Base-by-base conservation (phyloP, 495 filamentous ascomycete species). In the Tricharina praecox region DNA sequence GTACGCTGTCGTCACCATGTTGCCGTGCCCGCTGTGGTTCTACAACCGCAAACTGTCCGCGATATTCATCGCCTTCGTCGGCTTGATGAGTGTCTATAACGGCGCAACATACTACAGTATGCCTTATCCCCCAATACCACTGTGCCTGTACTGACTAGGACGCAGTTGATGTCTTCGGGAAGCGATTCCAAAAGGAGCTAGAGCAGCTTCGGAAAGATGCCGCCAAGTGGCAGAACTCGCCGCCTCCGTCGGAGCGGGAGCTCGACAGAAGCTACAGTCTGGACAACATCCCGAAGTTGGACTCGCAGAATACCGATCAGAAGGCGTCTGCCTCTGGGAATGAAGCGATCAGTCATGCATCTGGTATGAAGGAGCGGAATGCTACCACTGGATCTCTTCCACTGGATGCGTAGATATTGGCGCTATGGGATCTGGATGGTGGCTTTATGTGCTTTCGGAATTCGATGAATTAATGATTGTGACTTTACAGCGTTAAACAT, bases 21-120 rank as follows among this genome's bases (percentile, higher is more conserved):
- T 93, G 13, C 92, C 90, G 0, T 94, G 84, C 54, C 82, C 90
- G 1, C 55, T 97, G 30, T 97, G 88, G 88, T 93, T 97, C 64
- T 90, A 83, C 71, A 86, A 77, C 59, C 75, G 79, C 16, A 86
- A 78, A 74, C 74, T 79, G 1, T 88, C 82, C 35, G 79, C 77
- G 1, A 48, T 61, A 0, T 95, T 93, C 66, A 68, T 97, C 45
- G 64, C 78, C 3, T 67, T 72, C 7, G 74, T 97, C 16, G 96
- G 95, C 56, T 64, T 74, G 25, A 93, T 88, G 86, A 86, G 80
- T 55, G 75, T 94, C 41, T 85, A 93, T 63, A 97, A 97, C 53
- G 90, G 90, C 23, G 83, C 86, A 20, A 93, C 86, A 11, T 97
- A 81, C 62, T 97, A 97, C 62, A 94, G 96, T 61, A 58, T 45